phyloP scores from a whole-genome alignment of 2,329 filamentous ascomycete species.

The Diplodia sapinea region DNA sequence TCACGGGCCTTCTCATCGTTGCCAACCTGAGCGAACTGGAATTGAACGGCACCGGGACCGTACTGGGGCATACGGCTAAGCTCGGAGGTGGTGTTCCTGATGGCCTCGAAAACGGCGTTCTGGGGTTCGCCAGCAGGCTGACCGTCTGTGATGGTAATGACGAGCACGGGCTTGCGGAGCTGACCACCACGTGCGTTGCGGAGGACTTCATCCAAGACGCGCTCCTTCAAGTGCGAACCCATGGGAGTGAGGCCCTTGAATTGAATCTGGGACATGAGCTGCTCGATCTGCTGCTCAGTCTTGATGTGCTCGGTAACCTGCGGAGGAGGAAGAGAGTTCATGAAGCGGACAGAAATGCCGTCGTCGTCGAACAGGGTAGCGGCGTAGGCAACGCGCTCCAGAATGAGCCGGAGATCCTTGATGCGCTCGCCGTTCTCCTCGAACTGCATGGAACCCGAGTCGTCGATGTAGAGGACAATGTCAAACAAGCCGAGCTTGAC shows the following conservation, averaged over 20 bases:
- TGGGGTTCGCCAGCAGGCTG: slow-evolving; percentile 68
- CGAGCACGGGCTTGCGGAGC: slow-evolving; percentile 67
- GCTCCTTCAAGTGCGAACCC: slow-evolving; percentile 66
- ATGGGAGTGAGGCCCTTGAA: slow-evolving; percentile 72
- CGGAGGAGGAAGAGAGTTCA: slow-evolving; percentile 65
- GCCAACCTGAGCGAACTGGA: slow-evolving; percentile 73
- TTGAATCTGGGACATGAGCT: slow-evolving; percentile 62
- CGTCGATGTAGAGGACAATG: slow-evolving; percentile 67
- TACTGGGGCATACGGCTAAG: slow-evolving; percentile 55
- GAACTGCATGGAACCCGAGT: slow-evolving; percentile 73
- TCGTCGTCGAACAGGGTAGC: slow-evolving; percentile 73
- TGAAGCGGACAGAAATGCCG: slow-evolving; percentile 71
- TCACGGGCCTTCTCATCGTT: slow-evolving; percentile 69
- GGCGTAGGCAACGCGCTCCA: slow-evolving; percentile 67
- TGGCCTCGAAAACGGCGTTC: slow-evolving; percentile 62
- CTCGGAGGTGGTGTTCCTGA: slow-evolving; percentile 61
- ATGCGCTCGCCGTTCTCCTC: slow-evolving; percentile 71
- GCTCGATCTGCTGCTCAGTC: slow-evolving; percentile 63
- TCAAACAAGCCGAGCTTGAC: slow-evolving; percentile 68
- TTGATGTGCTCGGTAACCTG: slow-evolving; percentile 61
- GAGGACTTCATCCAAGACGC: slow-evolving; percentile 68
- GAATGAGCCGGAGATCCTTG: slow-evolving; percentile 68
- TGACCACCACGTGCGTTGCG: slow-evolving; percentile 58
- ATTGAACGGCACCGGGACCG: slow-evolving; percentile 65
- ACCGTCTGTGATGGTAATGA: slow-evolving; percentile 71